Evolutionary conservation across 1,139 yeast genomes (phyloP), one percentile per base, ranked within the genome.

Genomic region (Yamadazyma buinensis): DNA sequence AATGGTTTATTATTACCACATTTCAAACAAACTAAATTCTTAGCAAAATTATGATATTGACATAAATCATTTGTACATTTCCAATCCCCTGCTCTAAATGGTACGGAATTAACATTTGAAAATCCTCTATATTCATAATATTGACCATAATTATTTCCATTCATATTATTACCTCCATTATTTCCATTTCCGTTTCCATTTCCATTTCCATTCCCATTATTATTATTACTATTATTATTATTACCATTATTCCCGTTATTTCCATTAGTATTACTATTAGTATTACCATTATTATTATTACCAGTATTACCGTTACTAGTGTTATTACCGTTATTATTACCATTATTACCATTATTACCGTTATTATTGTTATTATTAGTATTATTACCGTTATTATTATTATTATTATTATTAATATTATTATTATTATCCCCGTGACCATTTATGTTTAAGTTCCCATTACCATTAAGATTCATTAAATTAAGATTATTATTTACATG

Each of bases 31-130:
- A 80, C 80, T 41, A 85, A 67, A 56, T 90, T 90, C 52, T 90
- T 88, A 7, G 97, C 97, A 70, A 90, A 90, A 56, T 90, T 90
- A 59, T 90, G 97, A 55, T 88, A 90, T 32, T 79, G 73, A 56
- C 97, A 90, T 23, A 77, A 71, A 36, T 84, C 94, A 44, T 73
- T 75, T 21, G 75, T 64, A 65, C 97, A 88, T 57, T 87, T 88
- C 97, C 97, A 90, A 59, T 90, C 97, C 30, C 97, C 97, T 2
- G 97, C 97, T 50, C 97, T 75, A 59, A 90, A 90, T 12, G 97
- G 97, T 10, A 88, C 95, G 8, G 44, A 30, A 28, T 42, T 47
- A 35, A 51, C 42, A 31, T 48, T 47, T 26, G 41, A 42, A 37
- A 40, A 37, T 34, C 42, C 43, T 30, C 25, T 30, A 12, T 30